phyloP scores from a whole-genome alignment of 768 basidiomycete genomes.

The Pleurotus djamor region DNA sequence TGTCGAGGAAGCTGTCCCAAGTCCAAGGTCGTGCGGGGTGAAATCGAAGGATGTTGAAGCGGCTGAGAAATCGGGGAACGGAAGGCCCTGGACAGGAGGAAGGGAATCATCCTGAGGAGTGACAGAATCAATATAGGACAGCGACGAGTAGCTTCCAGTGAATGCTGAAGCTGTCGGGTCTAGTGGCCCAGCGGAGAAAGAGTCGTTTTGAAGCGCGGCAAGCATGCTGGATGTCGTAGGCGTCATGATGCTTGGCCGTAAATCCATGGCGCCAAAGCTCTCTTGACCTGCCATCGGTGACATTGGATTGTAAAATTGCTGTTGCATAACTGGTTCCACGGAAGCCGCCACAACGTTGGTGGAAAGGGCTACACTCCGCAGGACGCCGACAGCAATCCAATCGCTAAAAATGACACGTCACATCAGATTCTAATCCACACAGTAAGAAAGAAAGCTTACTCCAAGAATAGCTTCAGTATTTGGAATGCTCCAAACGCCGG shows the following conservation, averaged over 20 bases:
- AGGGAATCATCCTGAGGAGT: conserved; percentile 64
- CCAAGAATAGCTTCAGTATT: conserved; percentile 87
- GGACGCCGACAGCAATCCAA: conserved; percentile 89
- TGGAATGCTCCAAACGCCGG: conserved; percentile 93
- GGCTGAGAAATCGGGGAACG: conserved; percentile 69
- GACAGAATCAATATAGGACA: conserved; percentile 77
- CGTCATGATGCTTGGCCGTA: conserved; percentile 62
- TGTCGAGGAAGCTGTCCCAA: conserved; percentile 50
- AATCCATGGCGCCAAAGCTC: conserved; percentile 65
- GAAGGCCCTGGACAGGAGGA: conserved; percentile 55
- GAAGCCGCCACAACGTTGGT: conserved; percentile 92
- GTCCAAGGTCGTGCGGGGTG: conserved; percentile 62
- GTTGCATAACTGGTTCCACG: conserved; percentile 89
- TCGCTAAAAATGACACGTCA: conserved; percentile 48
- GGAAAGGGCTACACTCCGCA: conserved; percentile 83
- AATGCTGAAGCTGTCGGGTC: conserved; percentile 64
- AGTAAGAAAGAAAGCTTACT: conserved; percentile 47
- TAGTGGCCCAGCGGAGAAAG: conserved; percentile 63
- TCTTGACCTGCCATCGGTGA: conserved; percentile 92
- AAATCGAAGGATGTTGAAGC: conserved; percentile 70
- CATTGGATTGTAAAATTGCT: conserved; percentile 74
- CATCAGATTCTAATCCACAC: conserved; percentile 8
- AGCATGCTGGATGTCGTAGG: conserved; percentile 92
- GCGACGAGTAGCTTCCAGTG: conserved; percentile 65
- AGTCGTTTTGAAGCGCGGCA: conserved; percentile 78